phyloP scores from a whole-genome alignment of 192 early-diverging fungal species.

The Umbelopsis isabellina region DNA sequence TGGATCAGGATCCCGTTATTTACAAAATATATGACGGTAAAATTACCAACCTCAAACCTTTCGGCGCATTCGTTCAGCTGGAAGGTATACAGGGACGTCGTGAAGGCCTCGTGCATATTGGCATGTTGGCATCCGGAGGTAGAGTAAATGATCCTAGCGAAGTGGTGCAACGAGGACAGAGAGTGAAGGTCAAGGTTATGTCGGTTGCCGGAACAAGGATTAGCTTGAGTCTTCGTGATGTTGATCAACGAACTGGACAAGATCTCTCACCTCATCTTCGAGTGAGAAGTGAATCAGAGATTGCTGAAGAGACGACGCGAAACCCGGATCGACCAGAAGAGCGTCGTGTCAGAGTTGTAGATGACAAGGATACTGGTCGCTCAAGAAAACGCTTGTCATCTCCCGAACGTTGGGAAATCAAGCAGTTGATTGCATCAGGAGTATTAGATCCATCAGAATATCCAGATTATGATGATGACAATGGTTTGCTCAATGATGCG shows the following conservation, averaged over 20 bases:
- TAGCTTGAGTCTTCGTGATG: constrained; percentile 94
- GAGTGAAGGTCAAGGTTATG: constrained; percentile 95
- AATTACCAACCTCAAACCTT: constrained; percentile 85
- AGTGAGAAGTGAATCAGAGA: constrained; percentile 65
- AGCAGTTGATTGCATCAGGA: constrained; percentile 96
- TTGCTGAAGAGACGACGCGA: constrained; percentile 57
- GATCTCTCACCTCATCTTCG: constrained; percentile 86
- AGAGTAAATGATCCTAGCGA: constrained; percentile 82
- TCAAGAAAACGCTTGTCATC: constrained; percentile 87
- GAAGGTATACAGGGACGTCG: constrained; percentile 77
- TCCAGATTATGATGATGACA: constrained; percentile 88
- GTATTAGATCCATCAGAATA: constrained; percentile 84
- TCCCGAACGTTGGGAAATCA: constrained; percentile 96
- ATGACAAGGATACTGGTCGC: constrained; percentile 48
- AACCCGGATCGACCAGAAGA: constrained; percentile 69
- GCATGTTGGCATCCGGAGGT: constrained; percentile 63
- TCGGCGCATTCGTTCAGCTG: constrained; percentile 90
- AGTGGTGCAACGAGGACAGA: constrained; percentile 81
- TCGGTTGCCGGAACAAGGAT: constrained; percentile 82
- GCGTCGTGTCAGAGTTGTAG: constrained; percentile 7
- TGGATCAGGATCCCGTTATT: constrained; percentile 81
- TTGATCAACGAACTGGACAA: constrained; percentile 89
- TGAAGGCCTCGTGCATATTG: constrained; percentile 92
- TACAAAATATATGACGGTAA: constrained; percentile 93
- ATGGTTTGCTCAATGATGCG: constrained; percentile 76